Evolutionary conservation across 1,284 basidiomycete species (phyloP).

Genomic region (Sanghuangporus sanghuang): DNA sequence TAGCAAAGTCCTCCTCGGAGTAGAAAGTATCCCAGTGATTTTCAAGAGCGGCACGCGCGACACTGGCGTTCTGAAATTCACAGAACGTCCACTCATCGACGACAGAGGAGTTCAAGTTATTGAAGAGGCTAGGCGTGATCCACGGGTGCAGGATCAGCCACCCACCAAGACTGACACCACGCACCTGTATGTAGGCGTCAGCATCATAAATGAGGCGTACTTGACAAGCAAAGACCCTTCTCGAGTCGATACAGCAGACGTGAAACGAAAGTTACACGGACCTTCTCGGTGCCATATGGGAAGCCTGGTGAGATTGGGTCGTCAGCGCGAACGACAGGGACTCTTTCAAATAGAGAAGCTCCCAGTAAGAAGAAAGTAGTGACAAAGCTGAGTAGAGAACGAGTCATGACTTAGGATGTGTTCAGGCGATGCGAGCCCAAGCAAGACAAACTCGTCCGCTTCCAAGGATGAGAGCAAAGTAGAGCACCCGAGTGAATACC

Average conservation of each 20-base stretch:
- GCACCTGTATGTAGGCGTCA: constrained; percentile 19
- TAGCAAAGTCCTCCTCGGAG: constrained; percentile 69
- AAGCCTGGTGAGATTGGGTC: constrained; percentile 37
- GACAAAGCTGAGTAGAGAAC: neutral
- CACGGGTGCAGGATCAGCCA: constrained; percentile 84
- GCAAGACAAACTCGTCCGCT: no score
- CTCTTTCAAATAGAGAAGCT: neutral
- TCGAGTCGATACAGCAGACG: neutral
- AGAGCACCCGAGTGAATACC: neutral
- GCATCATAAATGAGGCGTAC: neutral
- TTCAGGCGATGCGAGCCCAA: neutral
- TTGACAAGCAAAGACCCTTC: neutral
- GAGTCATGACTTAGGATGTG: neutral
- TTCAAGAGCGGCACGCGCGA: constrained; percentile 45
- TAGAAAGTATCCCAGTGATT: constrained; percentile 83
- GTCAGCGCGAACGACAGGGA: constrained; percentile 2
- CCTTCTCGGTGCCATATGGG: constrained; percentile 51
- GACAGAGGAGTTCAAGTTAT: constrained; percentile 64
- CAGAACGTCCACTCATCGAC: constrained; percentile 88
- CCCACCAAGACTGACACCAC: constrained; percentile 73
- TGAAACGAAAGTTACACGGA: constrained; percentile 22
- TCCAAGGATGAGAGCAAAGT: neutral
- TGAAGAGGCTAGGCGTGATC: constrained; percentile 87
- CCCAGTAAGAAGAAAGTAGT: neutral
- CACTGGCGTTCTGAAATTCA: constrained; percentile 47